Conservation (phyloP, 192 early-diverging fungal species). For the Mortierella hygrophila region DNA sequence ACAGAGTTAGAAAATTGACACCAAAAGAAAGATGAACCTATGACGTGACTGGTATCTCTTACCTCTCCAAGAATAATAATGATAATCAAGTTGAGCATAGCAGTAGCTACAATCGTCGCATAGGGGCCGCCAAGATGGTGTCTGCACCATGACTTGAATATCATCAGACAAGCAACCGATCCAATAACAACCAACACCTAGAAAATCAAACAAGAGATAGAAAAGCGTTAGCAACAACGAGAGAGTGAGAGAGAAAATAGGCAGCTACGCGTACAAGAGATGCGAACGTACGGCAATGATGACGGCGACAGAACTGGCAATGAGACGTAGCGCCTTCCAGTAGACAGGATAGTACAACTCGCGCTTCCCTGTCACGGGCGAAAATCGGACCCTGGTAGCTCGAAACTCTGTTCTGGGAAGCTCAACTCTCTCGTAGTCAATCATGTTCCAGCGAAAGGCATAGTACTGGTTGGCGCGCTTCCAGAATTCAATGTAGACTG, state of each 20-base stretch:
- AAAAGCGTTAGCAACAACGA: not conserved
- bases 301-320: slow-evolving; percentile 31
- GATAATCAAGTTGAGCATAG: slow-evolving; percentile 58
- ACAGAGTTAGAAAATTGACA: slow-evolving; percentile 11
- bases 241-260: not conserved
- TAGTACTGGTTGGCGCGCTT: slow-evolving; percentile 61
- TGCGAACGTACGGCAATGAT: slow-evolving; percentile 18
- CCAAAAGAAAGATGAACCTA: not conserved
- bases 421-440: slow-evolving; percentile 59
- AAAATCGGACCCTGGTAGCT: slow-evolving; percentile 51
- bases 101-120: slow-evolving; percentile 36
- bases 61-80: slow-evolving; percentile 67
- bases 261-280: too few species aligned
- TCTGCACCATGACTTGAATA: slow-evolving; percentile 50
- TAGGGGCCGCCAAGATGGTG: slow-evolving; percentile 39
- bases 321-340: slow-evolving; percentile 22
- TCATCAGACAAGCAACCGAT: slow-evolving; percentile 52
- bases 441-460: slow-evolving; percentile 65
- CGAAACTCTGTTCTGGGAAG: slow-evolving; percentile 66
- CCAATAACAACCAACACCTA: slow-evolving; percentile 51
- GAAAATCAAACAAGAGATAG: not conserved
- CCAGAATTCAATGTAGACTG: slow-evolving; percentile 72
- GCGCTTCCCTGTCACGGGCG: slow-evolving; percentile 60
- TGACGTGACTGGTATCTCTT: not conserved
- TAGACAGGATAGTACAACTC: slow-evolving; percentile 55